Evolutionary conservation across 208 protist species (phyloP), one percentile per base, ranked within the genome.

Genomic region (Crithidia brevicula): DNA sequence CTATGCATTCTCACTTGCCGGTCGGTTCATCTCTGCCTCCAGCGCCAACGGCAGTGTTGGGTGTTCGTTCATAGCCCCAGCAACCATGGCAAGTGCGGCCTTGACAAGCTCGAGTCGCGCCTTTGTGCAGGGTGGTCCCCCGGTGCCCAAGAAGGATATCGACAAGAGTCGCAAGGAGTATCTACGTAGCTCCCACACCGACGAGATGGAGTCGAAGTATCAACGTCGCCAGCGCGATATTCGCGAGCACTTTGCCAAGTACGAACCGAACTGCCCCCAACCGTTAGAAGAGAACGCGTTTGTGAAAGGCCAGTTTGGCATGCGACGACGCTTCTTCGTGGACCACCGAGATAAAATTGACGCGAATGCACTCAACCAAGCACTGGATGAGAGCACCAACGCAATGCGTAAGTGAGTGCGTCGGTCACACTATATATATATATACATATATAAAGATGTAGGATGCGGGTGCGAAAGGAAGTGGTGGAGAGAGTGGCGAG

Each of bases 261-360:
- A 82, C 59, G 60, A 86, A 28, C 83, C 86, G 3, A 67, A 83
- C 59, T 85, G 83, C 40, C 90, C 90, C 16, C 59, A 78, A 15
- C 90, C 90, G 47, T 64, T 96, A 25, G 77, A 81, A 5, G 81
- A 96, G 62, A 96, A 96, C 65, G 72, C 73, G 16, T 83, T 87
- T 57, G 52, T 72, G 25, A 81, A 79, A 62, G 88, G 86, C 0
- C 54, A 92, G 61, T 96, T 90, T 67, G 90, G 90, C 9, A 96
- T 96, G 87, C 87, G 90, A 8, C 76, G 90, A 6, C 87, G 90
- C 2, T 67, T 87, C 20, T 80, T 83, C 28, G 36, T 87, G 1
- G 71, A 68, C 20, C 61, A 65, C 49, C 58, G 74, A 30, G 50
- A 46, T 10, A 74, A 78, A 23, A 72, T 88, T 10, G 66, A 83